A percentile compares a stretch with the other conserved stretches of the same genome.
Conservation (phyloP, 345 rosid genomes). For the Lenwebbia sp. region DNA sequence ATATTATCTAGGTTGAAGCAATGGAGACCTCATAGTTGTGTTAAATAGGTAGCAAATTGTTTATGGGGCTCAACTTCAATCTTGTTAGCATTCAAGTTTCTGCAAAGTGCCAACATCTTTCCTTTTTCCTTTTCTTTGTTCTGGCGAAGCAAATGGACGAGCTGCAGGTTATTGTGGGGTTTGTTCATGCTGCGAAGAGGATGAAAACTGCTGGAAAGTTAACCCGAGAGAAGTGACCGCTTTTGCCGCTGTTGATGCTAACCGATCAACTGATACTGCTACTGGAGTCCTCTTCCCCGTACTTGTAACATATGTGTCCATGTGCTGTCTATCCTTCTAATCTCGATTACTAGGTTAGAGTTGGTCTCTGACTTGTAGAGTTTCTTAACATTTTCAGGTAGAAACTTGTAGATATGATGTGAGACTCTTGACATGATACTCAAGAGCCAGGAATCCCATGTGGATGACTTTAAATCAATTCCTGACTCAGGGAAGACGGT, state of each 20-base stretch:
- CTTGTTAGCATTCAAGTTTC: not conserved
- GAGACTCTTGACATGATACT: constrained; percentile 6
- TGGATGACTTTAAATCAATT: not conserved
- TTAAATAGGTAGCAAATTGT: not conserved
- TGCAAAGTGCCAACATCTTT: not conserved
- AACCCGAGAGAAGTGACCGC: constrained; percentile 4
- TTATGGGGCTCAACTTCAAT: not conserved
- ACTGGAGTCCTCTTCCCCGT: not conserved
- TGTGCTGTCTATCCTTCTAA: constrained; percentile 9
- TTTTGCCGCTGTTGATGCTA: not conserved
- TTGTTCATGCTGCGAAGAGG: constrained; percentile 83
- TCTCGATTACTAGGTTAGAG: constrained; percentile 11
- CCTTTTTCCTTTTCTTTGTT: not conserved
- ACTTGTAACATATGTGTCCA: constrained; percentile 19
- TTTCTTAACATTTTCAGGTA: constrained; percentile 20
- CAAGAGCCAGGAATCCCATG: not conserved
- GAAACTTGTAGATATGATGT: constrained; percentile 31
- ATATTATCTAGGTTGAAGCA: not conserved
- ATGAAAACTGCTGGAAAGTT: constrained; percentile 57
- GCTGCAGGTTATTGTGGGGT: constrained; percentile 92
- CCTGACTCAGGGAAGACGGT: not conserved
- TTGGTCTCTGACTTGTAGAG: constrained; percentile 33
- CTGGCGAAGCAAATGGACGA: constrained; percentile 79
- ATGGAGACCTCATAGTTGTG: not conserved
- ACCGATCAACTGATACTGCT: not conserved